Percentiles rank a stretch among this genome's conserved stretches.
Conservation (phyloP, 768 basidiomycete genomes). For the Collybia sp. region DNA sequence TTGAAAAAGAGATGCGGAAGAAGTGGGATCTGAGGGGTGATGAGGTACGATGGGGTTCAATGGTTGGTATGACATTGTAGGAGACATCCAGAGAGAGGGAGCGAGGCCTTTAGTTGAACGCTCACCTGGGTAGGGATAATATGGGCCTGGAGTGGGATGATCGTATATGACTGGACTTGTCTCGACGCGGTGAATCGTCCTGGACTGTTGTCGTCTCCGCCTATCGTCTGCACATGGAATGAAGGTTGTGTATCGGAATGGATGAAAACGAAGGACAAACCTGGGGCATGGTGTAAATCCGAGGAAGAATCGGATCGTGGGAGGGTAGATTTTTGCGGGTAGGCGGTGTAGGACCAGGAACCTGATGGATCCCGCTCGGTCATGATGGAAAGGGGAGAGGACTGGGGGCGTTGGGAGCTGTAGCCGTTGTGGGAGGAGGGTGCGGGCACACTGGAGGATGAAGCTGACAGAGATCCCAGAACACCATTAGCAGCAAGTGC, state of each 20-base stretch:
- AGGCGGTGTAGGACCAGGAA: constrained; percentile 6
- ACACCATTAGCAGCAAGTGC: constrained; percentile 59
- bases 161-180: too few relatives aligned
- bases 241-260: too few relatives aligned
- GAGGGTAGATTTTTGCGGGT: constrained; percentile 1
- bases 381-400: constrained; percentile 13
- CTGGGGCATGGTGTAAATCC: too few relatives aligned
- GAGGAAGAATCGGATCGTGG: constrained; percentile 1
- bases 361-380: constrained; percentile 4
- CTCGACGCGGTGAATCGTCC: too few relatives aligned
- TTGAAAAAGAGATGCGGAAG: constrained; percentile 20
- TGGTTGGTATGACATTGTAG: constrained; percentile 39
- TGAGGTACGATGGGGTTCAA: constrained; percentile 29
- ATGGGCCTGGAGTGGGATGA: constrained; percentile 4
- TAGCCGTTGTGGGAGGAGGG: constrained; percentile 20
- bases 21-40: constrained; percentile 27
- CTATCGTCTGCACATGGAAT: too few relatives aligned
- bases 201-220: too few relatives aligned
- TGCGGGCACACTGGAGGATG: constrained; percentile 27
- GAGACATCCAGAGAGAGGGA: constrained; percentile 85
- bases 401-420: constrained; percentile 1
- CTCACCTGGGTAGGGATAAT: constrained; percentile 34
- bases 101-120: constrained; percentile 53
- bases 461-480: constrained; percentile 30
- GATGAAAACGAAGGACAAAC: too few relatives aligned